Evolutionary conservation across 169 alveolate species (phyloP).

Genomic region (Pseudocohnilembus persalinus): DNA sequence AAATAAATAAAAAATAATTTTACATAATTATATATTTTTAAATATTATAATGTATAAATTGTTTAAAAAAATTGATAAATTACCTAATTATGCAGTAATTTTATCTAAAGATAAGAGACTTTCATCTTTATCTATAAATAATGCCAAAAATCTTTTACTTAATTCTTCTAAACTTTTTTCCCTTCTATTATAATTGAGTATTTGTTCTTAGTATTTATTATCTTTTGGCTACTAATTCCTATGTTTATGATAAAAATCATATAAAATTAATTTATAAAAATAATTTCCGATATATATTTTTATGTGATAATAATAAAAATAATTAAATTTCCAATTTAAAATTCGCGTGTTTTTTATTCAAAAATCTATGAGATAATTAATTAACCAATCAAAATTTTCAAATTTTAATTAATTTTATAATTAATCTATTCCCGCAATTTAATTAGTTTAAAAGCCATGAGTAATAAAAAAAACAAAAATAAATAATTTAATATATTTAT

Average conservation of each 20-base stretch:
- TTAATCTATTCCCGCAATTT: background rate
- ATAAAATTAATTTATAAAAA: no score
- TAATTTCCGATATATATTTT: no score
- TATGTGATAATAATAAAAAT: background rate
- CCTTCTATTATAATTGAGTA: slow-evolving; percentile 50
- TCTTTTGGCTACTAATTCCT: background rate
- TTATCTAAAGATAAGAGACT: slow-evolving; percentile 51
- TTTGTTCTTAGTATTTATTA: background rate
- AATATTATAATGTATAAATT: no score
- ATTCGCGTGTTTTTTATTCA: background rate
- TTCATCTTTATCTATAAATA: slow-evolving; percentile 41
- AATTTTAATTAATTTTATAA: no score
- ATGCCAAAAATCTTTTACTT: slow-evolving; percentile 50
- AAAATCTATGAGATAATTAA: no score
- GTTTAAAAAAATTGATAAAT: background rate
- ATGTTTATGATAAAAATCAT: background rate
- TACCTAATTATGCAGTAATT: slow-evolving; percentile 52
- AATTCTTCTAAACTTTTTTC: slow-evolving; percentile 74
- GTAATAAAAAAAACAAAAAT: background rate
- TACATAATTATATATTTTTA: no score
- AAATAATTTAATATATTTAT: no score
- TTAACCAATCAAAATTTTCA: no score
- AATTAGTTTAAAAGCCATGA: no score
- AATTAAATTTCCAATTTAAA: no score
- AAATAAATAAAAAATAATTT: background rate